Percentiles rank a stretch among this genome's conserved stretches.
phyloP scores from a whole-genome alignment of 306 rosid genomes.

The Castanea mollissima region DNA sequence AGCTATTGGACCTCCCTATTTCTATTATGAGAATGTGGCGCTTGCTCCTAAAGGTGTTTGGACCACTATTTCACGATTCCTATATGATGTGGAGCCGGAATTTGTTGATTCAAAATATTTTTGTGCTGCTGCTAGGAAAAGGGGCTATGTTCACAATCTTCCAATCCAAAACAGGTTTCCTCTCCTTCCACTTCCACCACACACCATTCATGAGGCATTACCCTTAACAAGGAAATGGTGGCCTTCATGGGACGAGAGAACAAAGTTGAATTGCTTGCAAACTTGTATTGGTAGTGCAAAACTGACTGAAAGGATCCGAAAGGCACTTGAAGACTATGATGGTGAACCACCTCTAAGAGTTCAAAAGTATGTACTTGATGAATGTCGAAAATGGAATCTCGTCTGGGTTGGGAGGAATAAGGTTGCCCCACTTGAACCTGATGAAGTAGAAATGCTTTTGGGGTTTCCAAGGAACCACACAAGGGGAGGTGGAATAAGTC shows the following conservation, averaged over 20 bases:
- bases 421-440: constrained; percentile 93
- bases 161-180: constrained; percentile 74
- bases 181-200: constrained; percentile 77
- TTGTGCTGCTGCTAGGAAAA: constrained; percentile 89
- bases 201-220: constrained; percentile 66
- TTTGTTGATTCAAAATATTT: constrained; percentile 89
- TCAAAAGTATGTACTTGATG: constrained; percentile 61
- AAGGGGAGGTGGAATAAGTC: constrained; percentile 94
- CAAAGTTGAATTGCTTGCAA: constrained; percentile 76
- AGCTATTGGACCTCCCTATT: constrained; percentile 86
- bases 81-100: constrained; percentile 81
- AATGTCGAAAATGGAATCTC: constrained; percentile 93
- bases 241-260: constrained; percentile 90
- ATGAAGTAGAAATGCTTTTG: constrained; percentile 80
- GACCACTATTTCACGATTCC: constrained; percentile 78
- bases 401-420: constrained; percentile 98
- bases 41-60: constrained; percentile 95
- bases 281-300: constrained; percentile 73
- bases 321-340: constrained; percentile 57
- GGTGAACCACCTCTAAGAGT: constrained; percentile 53
- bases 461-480: constrained; percentile 97
- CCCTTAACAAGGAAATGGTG: constrained; percentile 92
- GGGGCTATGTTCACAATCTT: constrained; percentile 93
- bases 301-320: constrained; percentile 68
- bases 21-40: constrained; percentile 96